Evolutionary conservation across 768 basidiomycete species (phyloP), one percentile per base, ranked within the genome.

Genomic region (Zangia roseola): DNA sequence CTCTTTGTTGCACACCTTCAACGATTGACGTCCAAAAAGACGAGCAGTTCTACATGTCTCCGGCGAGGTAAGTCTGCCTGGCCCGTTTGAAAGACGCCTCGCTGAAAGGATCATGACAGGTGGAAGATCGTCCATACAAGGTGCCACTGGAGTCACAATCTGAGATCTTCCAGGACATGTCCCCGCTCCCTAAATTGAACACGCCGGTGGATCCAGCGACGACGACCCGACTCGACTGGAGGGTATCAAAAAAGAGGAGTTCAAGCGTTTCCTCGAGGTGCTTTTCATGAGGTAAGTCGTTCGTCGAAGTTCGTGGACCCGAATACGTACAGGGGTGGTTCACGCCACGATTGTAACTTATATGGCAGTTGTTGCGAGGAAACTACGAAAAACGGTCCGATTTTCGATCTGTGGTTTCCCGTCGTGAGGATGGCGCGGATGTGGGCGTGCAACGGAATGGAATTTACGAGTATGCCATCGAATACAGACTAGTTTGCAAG

Each of bases 371-470:
- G 7, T 35, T 43, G 14, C 30, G 41, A 45, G 20, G 41, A 35
- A 31, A 31, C 36, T 14, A 14, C 25, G 8, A 33, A n/a, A 12
- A 8, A 17, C n/a, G 0, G 9, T 6, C 4, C 49, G 33, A 10
- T 19, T 17, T 48, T 47, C 39, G 60, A 64, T 7, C 62, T 64
- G 42, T 75, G 75, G 77, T 53, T 68, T 14, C 63, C 70, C 0
- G 64, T 72, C 19, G 56, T 73, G n/a, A 70, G 70, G 51, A 56
- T 76, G 19, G 58, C 75, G 6, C 67, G 56, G 6, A 69, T 71
- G 58, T 76, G 75, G 71, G 56, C 60, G 35, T 72, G 72, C 42
- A 50, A 59, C 17, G 41, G 50, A n/a, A n/a, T n/a, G n/a, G n/a
- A 13, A 41, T 74, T 25, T 63, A 70, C 28, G 43, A 53, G 16